Base-by-base conservation (phyloP, 306 rosid species). In the Datisca glomerata region DNA sequence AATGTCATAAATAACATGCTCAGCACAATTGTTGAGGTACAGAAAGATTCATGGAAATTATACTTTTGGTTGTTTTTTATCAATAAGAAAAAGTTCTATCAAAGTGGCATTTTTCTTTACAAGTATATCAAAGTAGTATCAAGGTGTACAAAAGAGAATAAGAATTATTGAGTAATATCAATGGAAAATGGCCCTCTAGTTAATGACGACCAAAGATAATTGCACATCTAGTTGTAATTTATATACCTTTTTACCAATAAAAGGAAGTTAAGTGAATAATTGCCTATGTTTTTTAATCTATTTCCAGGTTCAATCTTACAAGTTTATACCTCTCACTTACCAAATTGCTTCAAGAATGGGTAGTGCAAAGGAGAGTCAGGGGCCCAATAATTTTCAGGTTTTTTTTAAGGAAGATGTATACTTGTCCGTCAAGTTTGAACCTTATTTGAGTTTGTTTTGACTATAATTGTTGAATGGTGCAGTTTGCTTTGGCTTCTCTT, bases 271-370 rank as follows among this genome's bases (percentile, higher is more conserved):
- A n/a, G n/a, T n/a, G n/a, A n/a, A n/a, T n/a, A n/a, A n/a, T n/a
- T n/a, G n/a, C n/a, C n/a, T n/a, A n/a, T n/a, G n/a, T n/a, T n/a
- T n/a, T n/a, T n/a, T n/a, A n/a, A n/a, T n/a, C n/a, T n/a, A n/a
- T n/a, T n/a, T n/a, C n/a, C 63, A 87, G 96, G 94, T 82, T 65
- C 96, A 87, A 52, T 87, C 96, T 47, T 82, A 69, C 72, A 87
- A 87, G 64, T 82, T 87, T 56, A 60, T 87, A 54, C 94, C 93
- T 41, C 50, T 87, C 43, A 87, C 69, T 12, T 87, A 87, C 72
- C 96, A 87, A 71, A 79, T 87, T 69, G 96, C 96, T 50, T 87
- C 96, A 10, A 79, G 96, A 76, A 72, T 87, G 94, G 96, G 96
- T 55, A 67, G 82, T 68, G 59, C 84, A 50, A 87, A 79, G 72